Conservation (phyloP, 164 flowering plant genomes). For the Cinnamomum chago region DNA sequence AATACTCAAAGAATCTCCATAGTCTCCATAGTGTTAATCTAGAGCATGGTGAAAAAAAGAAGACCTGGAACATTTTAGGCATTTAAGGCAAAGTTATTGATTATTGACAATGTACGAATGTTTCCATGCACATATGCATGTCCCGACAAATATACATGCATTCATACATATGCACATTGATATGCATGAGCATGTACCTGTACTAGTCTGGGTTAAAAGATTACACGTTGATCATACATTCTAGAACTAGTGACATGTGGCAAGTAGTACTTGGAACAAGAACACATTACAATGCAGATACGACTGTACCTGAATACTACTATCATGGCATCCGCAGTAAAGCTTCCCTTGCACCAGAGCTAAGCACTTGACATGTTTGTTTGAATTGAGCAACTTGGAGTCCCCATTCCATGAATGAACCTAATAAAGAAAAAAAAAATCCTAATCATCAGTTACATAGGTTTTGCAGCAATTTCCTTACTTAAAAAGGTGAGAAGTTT, state of each 20-base stretch:
- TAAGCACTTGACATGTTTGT: slow-evolving; percentile 59
- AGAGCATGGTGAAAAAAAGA: background rate
- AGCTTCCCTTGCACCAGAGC: slow-evolving; percentile 59
- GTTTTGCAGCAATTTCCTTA: background rate
- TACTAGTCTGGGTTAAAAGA: background rate
- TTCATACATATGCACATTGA: background rate
- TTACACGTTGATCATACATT: background rate
- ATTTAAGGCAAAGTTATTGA: background rate
- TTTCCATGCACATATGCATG: background rate
- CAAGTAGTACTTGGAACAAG: background rate
- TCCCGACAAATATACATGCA: background rate
- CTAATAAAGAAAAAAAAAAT: slow-evolving; percentile 23
- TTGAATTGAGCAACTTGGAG: slow-evolving; percentile 47
- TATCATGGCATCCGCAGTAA: slow-evolving; percentile 75
- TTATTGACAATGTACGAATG: background rate
- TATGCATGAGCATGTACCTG: background rate
- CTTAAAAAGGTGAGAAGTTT: background rate
- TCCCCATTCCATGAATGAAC: slow-evolving; percentile 74
- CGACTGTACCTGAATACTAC: slow-evolving; percentile 62
- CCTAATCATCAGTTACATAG: background rate
- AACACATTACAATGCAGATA: background rate
- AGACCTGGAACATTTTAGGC: background rate
- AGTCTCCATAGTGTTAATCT: background rate
- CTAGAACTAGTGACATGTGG: background rate
- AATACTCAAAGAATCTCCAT: background rate